A percentile compares a stretch with the other conserved stretches of the same genome.
Conservation (phyloP, 257 asterid species). For the Scutellaria minor region DNA sequence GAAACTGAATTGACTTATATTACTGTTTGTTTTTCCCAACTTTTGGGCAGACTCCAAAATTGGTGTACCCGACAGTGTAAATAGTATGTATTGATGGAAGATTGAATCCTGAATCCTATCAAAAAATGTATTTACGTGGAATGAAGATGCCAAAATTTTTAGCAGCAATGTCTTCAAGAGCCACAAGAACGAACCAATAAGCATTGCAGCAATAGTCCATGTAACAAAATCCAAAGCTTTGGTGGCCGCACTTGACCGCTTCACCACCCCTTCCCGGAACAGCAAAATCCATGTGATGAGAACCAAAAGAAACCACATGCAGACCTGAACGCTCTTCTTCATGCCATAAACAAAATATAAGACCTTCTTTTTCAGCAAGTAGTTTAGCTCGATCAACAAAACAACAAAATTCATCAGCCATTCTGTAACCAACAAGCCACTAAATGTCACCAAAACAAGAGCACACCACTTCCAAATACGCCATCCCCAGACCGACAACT, state of each 20-base stretch:
- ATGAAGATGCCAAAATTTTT: slow-evolving; percentile 84
- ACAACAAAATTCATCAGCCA: slow-evolving; percentile 73
- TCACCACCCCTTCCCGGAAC: slow-evolving; percentile 53
- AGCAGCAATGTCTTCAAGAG: slow-evolving; percentile 77
- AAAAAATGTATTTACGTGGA: slow-evolving; percentile 85
- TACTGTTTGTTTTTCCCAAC: slow-evolving; percentile 62
- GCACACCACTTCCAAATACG: slow-evolving; percentile 82
- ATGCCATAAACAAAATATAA: slow-evolving; percentile 79
- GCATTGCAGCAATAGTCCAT: slow-evolving; percentile 73
- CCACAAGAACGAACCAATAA: slow-evolving; percentile 80
- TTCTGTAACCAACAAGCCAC: slow-evolving; percentile 72
- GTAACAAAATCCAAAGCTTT: slow-evolving; percentile 63
- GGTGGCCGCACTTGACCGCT: slow-evolving; percentile 40
- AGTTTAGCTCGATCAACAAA: slow-evolving; percentile 76
- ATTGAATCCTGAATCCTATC: slow-evolving; percentile 90
- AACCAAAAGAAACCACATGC: slow-evolving; percentile 71
- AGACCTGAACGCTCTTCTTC: slow-evolving; percentile 70
- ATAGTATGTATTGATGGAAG: slow-evolving; percentile 79
- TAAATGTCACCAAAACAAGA: slow-evolving; percentile 79
- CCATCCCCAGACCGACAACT: slow-evolving; percentile 57
- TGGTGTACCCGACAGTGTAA: slow-evolving; percentile 79
- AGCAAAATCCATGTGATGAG: slow-evolving; percentile 74
- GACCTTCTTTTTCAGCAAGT: slow-evolving; percentile 74
- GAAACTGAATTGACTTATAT: slow-evolving; percentile 64
- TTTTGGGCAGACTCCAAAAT: slow-evolving; percentile 67